These are phyloP conservation scores for Achaetomium macrosporum DNA, from an alignment of 2,329 filamentous ascomycete genomes.

Conservation along the genomic window DNA sequence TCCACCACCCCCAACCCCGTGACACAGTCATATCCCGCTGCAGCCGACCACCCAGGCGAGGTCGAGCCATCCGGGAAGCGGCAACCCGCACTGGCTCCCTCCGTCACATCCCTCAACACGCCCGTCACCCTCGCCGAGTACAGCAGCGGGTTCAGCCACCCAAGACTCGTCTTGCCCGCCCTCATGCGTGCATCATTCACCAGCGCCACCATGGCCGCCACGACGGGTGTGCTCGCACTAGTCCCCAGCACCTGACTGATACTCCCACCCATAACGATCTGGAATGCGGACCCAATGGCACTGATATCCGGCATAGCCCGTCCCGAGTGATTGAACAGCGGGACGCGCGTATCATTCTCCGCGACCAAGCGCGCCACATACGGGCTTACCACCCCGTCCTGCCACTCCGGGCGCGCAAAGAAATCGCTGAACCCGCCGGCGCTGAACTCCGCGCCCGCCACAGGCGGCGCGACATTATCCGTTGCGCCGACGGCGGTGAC, in stretches of 20 bases:
- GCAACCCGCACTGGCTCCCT: slow-evolving; percentile 38
- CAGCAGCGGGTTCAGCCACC: slow-evolving; percentile 48
- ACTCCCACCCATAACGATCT: slow-evolving; percentile 30
- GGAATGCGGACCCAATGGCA: slow-evolving; percentile 53
- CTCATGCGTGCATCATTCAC: slow-evolving; percentile 49
- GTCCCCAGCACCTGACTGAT: slow-evolving; percentile 35
- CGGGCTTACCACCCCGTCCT: slow-evolving; percentile 34
- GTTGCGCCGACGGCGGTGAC: slow-evolving; percentile 63
- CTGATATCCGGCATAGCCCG: slow-evolving; percentile 48
- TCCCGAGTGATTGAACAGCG: slow-evolving; percentile 40
- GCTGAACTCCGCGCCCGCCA: slow-evolving; percentile 40
- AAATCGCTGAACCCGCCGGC: slow-evolving; percentile 49
- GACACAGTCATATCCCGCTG: slow-evolving; percentile 42
- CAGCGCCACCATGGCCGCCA: slow-evolving; percentile 49
- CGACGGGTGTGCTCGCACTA: slow-evolving; percentile 48
- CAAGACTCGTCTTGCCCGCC: slow-evolving; percentile 42
- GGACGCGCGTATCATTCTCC: slow-evolving; percentile 32
- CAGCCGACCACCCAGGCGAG: slow-evolving; percentile 35
- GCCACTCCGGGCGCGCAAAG: slow-evolving; percentile 43
- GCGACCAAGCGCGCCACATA: slow-evolving; percentile 32
- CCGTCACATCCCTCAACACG: slow-evolving; percentile 38
- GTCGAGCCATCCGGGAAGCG: slow-evolving; percentile 28
- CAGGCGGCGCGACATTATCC: slow-evolving; percentile 31
- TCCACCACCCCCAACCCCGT: slow-evolving; percentile 45
- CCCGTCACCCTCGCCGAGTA: slow-evolving; percentile 36